Percentiles rank a stretch among this genome's conserved stretches.
Evolutionary conservation across 2,329 filamentous ascomycete genomes (phyloP).

Genomic region (Nannizziopsis barbatae): DNA sequence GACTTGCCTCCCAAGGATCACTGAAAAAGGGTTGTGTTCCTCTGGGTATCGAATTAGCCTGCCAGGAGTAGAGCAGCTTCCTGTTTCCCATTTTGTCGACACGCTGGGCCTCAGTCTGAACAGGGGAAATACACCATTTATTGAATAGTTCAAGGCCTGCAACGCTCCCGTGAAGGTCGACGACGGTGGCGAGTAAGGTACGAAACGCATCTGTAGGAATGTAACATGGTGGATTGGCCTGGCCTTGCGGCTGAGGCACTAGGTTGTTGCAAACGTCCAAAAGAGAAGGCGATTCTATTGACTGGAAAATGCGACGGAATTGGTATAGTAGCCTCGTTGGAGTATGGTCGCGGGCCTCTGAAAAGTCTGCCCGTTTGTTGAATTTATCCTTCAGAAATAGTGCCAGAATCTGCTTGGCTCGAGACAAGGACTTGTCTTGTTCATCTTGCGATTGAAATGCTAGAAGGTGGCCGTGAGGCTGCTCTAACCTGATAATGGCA

Average conservation of each 20-base stretch:
- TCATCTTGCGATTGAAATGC: conserved; percentile 8
- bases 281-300: conserved; percentile 24
- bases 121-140: conserved; percentile 35
- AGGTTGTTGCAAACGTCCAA: conserved; percentile 20
- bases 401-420: conserved; percentile 25
- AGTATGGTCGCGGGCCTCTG: not conserved
- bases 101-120: conserved; percentile 17
- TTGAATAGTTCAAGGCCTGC: conserved; percentile 41
- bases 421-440: conserved; percentile 17
- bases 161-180: conserved; percentile 38
- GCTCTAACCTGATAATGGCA: conserved; percentile 32
- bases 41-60: not conserved
- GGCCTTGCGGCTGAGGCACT: conserved; percentile 15
- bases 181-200: conserved; percentile 43
- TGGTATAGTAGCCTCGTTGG: conserved; percentile 20
- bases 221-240: conserved; percentile 19
- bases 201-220: conserved; percentile 40
- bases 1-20: conserved; percentile 18
- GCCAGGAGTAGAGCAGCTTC: not conserved
- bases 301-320: conserved; percentile 24
- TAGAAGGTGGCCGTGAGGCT: not conserved
- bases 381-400: conserved; percentile 29
- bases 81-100: conserved; percentile 3
- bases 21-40: not conserved
- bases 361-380: conserved; percentile 18